Evolutionary conservation across 805 yeast genomes (phyloP).

Genomic region (Wickerhamiella spandovensis): DNA sequence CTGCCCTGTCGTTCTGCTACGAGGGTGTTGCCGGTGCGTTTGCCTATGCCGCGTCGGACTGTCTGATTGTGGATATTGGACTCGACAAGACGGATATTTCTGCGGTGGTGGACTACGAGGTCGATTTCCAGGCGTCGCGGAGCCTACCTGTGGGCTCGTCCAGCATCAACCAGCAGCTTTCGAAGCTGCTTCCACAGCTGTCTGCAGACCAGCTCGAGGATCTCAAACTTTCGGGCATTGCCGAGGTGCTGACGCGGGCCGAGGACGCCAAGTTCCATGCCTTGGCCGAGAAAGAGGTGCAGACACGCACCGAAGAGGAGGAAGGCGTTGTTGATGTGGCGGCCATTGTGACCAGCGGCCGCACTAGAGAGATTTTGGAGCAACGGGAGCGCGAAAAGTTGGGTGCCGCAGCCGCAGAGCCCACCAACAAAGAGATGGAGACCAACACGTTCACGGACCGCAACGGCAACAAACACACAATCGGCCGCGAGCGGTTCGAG

Average conservation of each 20-base stretch:
- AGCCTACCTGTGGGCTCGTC: conserved; percentile 48
- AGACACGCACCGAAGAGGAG: conserved; percentile 30
- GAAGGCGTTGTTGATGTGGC: conserved; percentile 82
- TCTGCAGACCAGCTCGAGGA: conserved; percentile 48
- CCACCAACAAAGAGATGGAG: conserved; percentile 53
- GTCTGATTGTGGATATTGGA: conserved; percentile 74
- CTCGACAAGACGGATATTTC: conserved; percentile 57
- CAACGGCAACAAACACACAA: conserved; percentile 38
- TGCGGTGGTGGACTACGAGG: conserved; percentile 65
- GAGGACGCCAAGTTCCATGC: conserved; percentile 59
- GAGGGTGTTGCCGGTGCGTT: conserved; percentile 54
- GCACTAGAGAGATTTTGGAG: conserved; percentile 56
- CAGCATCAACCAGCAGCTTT: conserved; percentile 42
- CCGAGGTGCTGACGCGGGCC: conserved; percentile 49
- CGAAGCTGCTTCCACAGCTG: conserved; percentile 44
- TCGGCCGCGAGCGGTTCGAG: conserved; percentile 85
- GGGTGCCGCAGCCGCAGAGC: conserved; percentile 25
- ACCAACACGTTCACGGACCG: conserved; percentile 57
- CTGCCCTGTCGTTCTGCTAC: conserved; percentile 60
- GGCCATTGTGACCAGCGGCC: conserved; percentile 68
- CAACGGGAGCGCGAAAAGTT: conserved; percentile 42
- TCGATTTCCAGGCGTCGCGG: conserved; percentile 40
- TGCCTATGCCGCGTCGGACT: conserved; percentile 50
- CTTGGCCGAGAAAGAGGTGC: conserved; percentile 24
- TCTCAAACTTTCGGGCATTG: conserved; percentile 61